phyloP scores from a whole-genome alignment of 805 yeast genomes.

The Candida incommunis region DNA sequence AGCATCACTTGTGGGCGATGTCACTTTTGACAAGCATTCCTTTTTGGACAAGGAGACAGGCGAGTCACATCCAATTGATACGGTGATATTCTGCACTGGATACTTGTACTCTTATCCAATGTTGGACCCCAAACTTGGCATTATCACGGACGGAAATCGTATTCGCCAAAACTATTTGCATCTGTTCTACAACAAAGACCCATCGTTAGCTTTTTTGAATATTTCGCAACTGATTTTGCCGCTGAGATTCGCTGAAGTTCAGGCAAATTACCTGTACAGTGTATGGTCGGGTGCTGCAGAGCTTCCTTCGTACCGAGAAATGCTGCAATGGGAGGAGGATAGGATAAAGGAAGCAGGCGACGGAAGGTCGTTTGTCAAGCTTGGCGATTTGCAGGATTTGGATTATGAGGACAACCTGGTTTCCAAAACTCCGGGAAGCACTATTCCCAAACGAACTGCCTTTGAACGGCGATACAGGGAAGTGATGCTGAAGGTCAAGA shows the following conservation, averaged over 20 bases:
- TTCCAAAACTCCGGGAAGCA: not conserved
- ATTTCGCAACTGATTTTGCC: constrained; percentile 23
- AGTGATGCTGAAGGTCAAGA: not conserved
- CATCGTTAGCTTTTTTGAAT: constrained; percentile 50
- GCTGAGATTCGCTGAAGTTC: constrained; percentile 31
- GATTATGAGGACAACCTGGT: not conserved
- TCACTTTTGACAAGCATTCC: constrained; percentile 25
- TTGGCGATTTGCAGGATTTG: constrained; percentile 17
- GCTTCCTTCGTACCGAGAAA: constrained; percentile 35
- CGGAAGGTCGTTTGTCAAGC: constrained; percentile 35
- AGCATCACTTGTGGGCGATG: constrained; percentile 28
- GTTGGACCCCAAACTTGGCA: constrained; percentile 23
- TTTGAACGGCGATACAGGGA: not conserved
- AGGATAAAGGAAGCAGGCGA: constrained; percentile 31
- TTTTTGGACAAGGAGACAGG: constrained; percentile 41
- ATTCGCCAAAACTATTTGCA: constrained; percentile 47
- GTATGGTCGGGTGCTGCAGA: constrained; percentile 41
- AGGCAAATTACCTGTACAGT: constrained; percentile 51
- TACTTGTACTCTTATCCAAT: constrained; percentile 56
- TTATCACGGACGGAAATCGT: constrained; percentile 33
- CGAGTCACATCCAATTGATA: constrained; percentile 32
- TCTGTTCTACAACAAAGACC: constrained; percentile 41
- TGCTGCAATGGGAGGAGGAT: constrained; percentile 29
- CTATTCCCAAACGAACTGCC: not conserved
- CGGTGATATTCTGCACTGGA: constrained; percentile 60